Evolutionary conservation across 1,139 yeast genomes (phyloP).

Genomic region (Zygoascus hellenicus): DNA sequence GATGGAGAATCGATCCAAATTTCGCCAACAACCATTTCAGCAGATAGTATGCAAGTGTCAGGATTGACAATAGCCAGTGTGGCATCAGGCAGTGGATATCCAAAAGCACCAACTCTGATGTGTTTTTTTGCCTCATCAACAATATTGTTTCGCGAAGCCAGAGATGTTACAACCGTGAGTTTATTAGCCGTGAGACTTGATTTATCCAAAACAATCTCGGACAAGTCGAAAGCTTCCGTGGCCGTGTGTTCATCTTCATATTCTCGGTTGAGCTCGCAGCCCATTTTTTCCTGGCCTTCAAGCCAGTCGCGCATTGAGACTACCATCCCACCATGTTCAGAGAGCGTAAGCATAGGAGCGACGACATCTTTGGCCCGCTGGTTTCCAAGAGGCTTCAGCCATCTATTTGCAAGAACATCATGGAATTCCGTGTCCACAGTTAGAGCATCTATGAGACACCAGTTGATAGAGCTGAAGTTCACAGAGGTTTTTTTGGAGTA

Average conservation of each 20-base stretch:
- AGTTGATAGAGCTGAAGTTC: constrained; percentile 71
- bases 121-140: constrained; percentile 44
- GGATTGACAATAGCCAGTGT: constrained; percentile 93
- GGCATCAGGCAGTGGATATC: constrained; percentile 91
- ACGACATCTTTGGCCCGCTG: constrained; percentile 68
- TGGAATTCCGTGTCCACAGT: constrained; percentile 93
- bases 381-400: constrained; percentile 88
- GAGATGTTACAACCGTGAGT: constrained; percentile 61
- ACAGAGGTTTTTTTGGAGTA: constrained; percentile 72
- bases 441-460: constrained; percentile 89
- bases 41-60: constrained; percentile 65
- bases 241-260: constrained; percentile 33
- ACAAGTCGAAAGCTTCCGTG: constrained; percentile 43
- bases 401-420: constrained; percentile 83
- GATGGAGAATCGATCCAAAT: constrained; percentile 94
- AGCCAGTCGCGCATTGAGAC: constrained; percentile 90
- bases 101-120: constrained; percentile 83
- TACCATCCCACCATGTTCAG: constrained; percentile 96
- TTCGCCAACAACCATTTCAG: constrained; percentile 84
- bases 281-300: constrained; percentile 51
- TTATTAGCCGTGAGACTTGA: constrained; percentile 74
- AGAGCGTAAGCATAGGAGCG: constrained; percentile 81
- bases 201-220: constrained; percentile 75
- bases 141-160: constrained; percentile 38
- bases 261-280: constrained; percentile 30